phyloP scores from a whole-genome alignment of 106 monocot genomes.

The Iris macrosiphon region DNA sequence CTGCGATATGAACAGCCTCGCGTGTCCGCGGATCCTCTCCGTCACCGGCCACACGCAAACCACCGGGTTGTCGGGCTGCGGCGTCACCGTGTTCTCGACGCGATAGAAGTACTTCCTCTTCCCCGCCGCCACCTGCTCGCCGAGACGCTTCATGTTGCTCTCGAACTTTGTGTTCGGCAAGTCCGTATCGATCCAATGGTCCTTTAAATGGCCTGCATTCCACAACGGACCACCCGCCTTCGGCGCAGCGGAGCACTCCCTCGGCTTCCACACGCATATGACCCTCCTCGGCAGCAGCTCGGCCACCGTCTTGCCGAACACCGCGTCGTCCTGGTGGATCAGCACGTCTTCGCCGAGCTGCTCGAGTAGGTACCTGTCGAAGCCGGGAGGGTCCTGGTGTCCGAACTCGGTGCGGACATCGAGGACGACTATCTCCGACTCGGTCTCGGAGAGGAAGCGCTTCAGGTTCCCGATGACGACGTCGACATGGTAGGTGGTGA shows the following conservation, averaged over 20 bases:
- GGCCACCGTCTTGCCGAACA: constrained; percentile 53
- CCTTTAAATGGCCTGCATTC: constrained; percentile 36
- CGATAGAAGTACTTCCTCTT: constrained; percentile 72
- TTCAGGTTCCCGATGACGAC: constrained; percentile 39
- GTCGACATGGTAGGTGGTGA: constrained; percentile 54
- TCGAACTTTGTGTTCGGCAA: constrained; percentile 84
- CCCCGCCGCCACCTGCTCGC: constrained; percentile 37
- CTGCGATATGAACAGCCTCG: constrained; percentile 75
- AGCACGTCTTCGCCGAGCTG: constrained; percentile 49
- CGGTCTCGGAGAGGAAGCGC: constrained; percentile 42
- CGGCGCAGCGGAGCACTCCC: constrained; percentile 45
- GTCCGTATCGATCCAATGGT: constrained; percentile 95
- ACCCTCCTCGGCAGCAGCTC: constrained; percentile 63
- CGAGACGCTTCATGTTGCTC: constrained; percentile 65
- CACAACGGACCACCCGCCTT: constrained; percentile 31
- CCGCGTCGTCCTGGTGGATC: constrained; percentile 54
- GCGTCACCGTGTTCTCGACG: constrained; percentile 94
- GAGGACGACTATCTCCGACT: constrained; percentile 54
- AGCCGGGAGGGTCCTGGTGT: constrained; percentile 55
- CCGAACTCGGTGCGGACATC: constrained; percentile 86
- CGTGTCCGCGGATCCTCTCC: constrained; percentile 45
- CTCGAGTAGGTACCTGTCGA: constrained; percentile 50
- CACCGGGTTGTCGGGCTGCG: constrained; percentile 78
- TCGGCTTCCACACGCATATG: constrained; percentile 85
- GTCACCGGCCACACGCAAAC: constrained; percentile 75